These are phyloP conservation scores for Penicillium janthinellum DNA, from an alignment of 2,329 filamentous ascomycete genomes.

Conservation along the genomic window DNA sequence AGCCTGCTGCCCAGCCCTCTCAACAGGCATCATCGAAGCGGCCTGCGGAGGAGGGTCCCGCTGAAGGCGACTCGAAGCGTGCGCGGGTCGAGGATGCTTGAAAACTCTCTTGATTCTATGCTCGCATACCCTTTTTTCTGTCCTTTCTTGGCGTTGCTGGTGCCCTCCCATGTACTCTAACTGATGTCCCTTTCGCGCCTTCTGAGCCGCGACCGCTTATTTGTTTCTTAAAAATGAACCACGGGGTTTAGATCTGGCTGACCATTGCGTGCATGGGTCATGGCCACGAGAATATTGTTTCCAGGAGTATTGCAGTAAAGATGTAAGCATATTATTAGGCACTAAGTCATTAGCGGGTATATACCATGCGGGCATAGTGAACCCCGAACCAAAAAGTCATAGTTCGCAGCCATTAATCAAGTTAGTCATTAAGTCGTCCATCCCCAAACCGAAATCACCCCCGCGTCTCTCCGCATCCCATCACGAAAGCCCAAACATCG, in stretches of 20 bases:
- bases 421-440: neutral
- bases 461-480: neutral
- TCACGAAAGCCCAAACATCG: conserved; percentile 28
- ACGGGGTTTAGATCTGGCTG: neutral
- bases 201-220: neutral
- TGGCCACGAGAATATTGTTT: neutral
- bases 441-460: neutral
- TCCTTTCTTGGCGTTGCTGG: conserved; percentile 3
- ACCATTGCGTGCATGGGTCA: neutral
- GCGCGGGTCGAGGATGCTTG: conserved; percentile 25
- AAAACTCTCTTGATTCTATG: neutral
- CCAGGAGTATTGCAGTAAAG: neutral
- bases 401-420: neutral
- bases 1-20: conserved; percentile 38
- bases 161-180: neutral
- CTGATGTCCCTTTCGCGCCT: neutral
- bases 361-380: too few relatives aligned
- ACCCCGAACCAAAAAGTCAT: neutral
- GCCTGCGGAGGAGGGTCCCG: conserved; percentile 25
- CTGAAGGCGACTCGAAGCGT: conserved; percentile 30
- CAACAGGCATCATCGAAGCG: conserved; percentile 31
- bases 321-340: neutral
- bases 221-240: neutral
- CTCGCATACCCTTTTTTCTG: neutral
- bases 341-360: neutral